phyloP scores from a whole-genome alignment of 1,139 yeast genomes.

The Pichia sp. region DNA sequence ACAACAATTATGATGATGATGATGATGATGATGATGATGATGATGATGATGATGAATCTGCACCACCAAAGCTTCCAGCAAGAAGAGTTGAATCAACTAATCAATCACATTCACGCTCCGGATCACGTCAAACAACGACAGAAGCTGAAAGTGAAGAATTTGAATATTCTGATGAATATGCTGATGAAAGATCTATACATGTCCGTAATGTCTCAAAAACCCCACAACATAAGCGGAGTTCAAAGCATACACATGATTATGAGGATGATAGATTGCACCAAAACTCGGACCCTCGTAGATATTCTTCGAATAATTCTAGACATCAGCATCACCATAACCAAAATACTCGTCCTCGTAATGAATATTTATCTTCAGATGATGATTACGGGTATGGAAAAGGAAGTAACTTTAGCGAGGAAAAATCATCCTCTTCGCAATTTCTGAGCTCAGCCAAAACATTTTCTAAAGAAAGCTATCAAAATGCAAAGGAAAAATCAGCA shows the following conservation, averaged over 20 bases:
- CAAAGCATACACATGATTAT: background rate
- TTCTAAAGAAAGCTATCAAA: slow-evolving; percentile 12
- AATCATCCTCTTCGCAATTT: slow-evolving; percentile 10
- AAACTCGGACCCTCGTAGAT: too few species aligned
- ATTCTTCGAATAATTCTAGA: too few species aligned
- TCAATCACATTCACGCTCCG: too few species aligned
- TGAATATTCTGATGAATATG: slow-evolving; percentile 3
- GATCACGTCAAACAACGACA: background rate
- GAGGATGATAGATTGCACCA: background rate
- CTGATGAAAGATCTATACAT: slow-evolving; percentile 12
- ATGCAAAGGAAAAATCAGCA: slow-evolving; percentile 13
- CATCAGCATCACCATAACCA: too few species aligned
- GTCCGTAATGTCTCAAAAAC: slow-evolving; percentile 5
- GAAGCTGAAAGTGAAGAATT: slow-evolving; percentile 5
- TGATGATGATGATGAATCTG: background rate
- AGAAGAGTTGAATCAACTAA: background rate
- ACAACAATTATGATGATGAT: too few species aligned
- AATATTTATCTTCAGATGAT: background rate
- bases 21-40: too few species aligned
- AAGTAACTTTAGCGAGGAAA: background rate
- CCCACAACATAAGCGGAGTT: background rate
- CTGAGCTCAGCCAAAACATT: slow-evolving; percentile 10
- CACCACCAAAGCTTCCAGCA: slow-evolving; percentile 7
- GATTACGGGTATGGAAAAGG: slow-evolving; percentile 1
- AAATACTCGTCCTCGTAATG: background rate